Conservation (phyloP, 2,329 filamentous ascomycete genomes). For the Exophiala lecanii-corni region DNA sequence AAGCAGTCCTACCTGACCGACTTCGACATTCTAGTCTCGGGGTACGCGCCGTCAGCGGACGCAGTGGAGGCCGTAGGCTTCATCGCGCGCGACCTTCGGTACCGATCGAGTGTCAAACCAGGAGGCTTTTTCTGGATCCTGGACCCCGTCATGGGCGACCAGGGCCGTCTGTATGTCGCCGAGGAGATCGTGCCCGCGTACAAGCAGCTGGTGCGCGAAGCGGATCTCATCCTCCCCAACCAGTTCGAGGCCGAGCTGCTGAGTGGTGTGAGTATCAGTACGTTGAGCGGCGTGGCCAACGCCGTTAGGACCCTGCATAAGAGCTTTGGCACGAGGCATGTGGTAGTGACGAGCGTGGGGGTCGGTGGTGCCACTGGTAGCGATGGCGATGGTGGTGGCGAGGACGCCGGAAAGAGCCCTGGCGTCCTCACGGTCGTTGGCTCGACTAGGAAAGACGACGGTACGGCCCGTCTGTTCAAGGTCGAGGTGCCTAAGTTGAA, state of each 20-base stretch:
- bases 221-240: conserved; percentile 90
- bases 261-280: conserved; percentile 14
- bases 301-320: conserved; percentile 49
- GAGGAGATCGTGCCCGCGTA: conserved; percentile 90
- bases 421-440: conserved; percentile 21
- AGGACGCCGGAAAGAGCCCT: not conserved
- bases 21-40: conserved; percentile 92
- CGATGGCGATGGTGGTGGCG: not conserved
- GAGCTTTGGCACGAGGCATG: conserved; percentile 72
- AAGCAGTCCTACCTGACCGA: conserved; percentile 77
- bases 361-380: conserved; percentile 5
- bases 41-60: conserved; percentile 85
- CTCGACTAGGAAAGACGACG: conserved; percentile 28
- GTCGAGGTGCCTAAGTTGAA: conserved; percentile 83
- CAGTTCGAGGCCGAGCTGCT: conserved; percentile 93
- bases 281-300: conserved; percentile 18
- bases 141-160: conserved; percentile 97
- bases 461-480: conserved; percentile 75
- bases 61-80: conserved; percentile 77
- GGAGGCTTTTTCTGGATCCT: conserved; percentile 54
- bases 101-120: conserved; percentile 27
- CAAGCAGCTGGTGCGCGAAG: conserved; percentile 69
- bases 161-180: conserved; percentile 84
- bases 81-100: conserved; percentile 76
- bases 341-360: conserved; percentile 82